Base-by-base conservation (phyloP, 2,329 filamentous ascomycete genomes). In the Diaporthe nobilis region DNA sequence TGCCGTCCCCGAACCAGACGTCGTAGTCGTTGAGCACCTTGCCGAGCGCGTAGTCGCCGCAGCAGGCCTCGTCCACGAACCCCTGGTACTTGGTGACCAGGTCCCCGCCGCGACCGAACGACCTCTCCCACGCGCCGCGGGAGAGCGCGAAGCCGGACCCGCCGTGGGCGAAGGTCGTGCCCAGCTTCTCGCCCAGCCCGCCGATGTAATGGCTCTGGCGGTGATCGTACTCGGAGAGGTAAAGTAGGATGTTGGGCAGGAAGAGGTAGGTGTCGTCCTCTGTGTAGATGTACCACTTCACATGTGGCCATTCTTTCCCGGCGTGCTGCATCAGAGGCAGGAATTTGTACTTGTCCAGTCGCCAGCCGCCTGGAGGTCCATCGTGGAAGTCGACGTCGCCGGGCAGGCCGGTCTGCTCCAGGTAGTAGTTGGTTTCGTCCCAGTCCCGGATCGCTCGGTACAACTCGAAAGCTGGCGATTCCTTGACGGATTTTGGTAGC, bases 351-450 rank as follows among this genome's bases (percentile, higher is more conserved):
- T 76, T 76, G 73, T 76, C 72, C 49, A 74, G 20, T 10, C 49
- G n/a, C 75, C 75, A 76, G 17, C 73, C 72, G 25, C 74, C 75
- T 22, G 51, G 67, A 3, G 67, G n/a, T 1, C 76, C 76, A 15
- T 71, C 63, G 20, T 61, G 12, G 42, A 67, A 49, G 15, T 67
- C 61, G 42, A 67, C 61, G 20, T 75, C 73, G 20, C 73, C 73
- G 10, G 73, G 65, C 13, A 75, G 25, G 31, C 57, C 67, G 7
- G 73, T 79, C 37, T 78, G 78, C 55, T 81, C 80, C 34, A 79
- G 77, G 73, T 80, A 81, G 39, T 78, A 78, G 63, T 80, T 79
- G 28, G 78, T 79, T 8, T 76, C 68, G 47, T 80, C 79, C 72
- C 77, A 80, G 61, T 81, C 78, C 20, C 73, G 74, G 61, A 80